Evolutionary conservation across 495 filamentous ascomycete genomes (phyloP).

Genomic region (Lophiotrema nucula): DNA sequence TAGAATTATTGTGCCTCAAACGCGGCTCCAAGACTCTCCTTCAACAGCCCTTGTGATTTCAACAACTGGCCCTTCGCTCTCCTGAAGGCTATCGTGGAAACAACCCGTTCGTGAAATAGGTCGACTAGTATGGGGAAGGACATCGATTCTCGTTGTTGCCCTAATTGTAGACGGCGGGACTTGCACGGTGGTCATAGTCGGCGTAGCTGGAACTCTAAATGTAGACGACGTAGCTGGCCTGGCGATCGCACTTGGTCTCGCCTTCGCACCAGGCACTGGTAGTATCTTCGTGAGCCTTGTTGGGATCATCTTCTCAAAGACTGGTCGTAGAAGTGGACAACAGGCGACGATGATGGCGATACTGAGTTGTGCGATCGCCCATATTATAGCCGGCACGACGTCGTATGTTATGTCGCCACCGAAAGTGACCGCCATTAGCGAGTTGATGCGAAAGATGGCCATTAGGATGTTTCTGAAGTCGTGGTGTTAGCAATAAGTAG

Average conservation of each 20-base stretch:
- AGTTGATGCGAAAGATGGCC: conserved; percentile 5
- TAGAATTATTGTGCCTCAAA: too few relatives aligned
- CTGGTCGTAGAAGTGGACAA: conserved; percentile 25
- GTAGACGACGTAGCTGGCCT: too few relatives aligned
- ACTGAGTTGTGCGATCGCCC: conserved; percentile 18
- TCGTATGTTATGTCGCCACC: conserved; percentile 12
- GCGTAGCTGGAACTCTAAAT: too few relatives aligned
- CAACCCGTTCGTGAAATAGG: not conserved
- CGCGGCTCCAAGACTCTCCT: too few relatives aligned
- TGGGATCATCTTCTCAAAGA: conserved; percentile 23
- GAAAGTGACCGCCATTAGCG: not conserved
- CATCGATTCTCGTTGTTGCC: conserved; percentile 16
- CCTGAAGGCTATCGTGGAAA: conserved; percentile 4
- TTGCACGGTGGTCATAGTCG: not conserved
- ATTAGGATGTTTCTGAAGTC: conserved; percentile 14
- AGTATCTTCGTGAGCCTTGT: conserved; percentile 3
- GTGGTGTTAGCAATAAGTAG: too few relatives aligned
- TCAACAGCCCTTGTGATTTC: too few relatives aligned
- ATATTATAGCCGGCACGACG: conserved; percentile 3
- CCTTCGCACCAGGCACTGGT: too few relatives aligned
- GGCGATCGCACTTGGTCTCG: too few relatives aligned
- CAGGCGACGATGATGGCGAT: conserved; percentile 20
- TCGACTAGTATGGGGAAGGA: not conserved
- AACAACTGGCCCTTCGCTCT: not conserved
- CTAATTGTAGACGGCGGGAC: not conserved